Base-by-base conservation (phyloP, 2,329 filamentous ascomycete species). In the Penicillium sp. region DNA sequence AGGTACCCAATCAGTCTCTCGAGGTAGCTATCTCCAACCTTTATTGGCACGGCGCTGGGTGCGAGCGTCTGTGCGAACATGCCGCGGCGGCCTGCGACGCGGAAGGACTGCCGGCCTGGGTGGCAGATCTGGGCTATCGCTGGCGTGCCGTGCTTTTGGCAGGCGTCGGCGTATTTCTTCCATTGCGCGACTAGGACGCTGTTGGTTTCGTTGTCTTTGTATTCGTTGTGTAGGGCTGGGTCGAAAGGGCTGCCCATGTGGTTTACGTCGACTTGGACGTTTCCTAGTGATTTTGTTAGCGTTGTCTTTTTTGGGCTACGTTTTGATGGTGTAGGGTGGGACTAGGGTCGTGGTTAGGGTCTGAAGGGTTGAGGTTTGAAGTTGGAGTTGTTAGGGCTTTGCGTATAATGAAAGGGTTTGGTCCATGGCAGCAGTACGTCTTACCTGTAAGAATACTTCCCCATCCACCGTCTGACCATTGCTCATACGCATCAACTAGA, bases 391-490 rank as follows among this genome's bases (percentile, higher is more conserved):
- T 26, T 26, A 26, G 26, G 26, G 26, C 26, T 26, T 2, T 26
- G 26, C 26, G 1, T 26, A 26, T 26, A 9, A 10, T 10, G 17
- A 19, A 19, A 31, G 10, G 6, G 21, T 4, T n/a, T 12, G n/a
- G 21, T 2, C 22, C 9, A 2, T 29, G 4, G 17, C 1, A 33
- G 4, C 6, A 17, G 13, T 34, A 13, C 33, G 19, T 2, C 42
- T 32, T 65, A 56, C 72, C 72, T 22, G 72, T 75, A 15, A 74
- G 67, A 28, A 74, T 61, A 12, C 68, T 61, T 8, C 71, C 71
- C 62, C 73, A 74, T 9, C 64, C 63, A 6, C 70, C 67, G 24
- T 66, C 55, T 1, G 63, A 73, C 80, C 80, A 84, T 55, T 66
- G 60, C 2, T 66, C 63, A 56, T 84, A 84, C 0, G 75, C 68